Evolutionary conservation across 1,284 basidiomycete genomes (phyloP), one percentile per base, ranked within the genome.

Genomic region (Cryptococcus floricola): DNA sequence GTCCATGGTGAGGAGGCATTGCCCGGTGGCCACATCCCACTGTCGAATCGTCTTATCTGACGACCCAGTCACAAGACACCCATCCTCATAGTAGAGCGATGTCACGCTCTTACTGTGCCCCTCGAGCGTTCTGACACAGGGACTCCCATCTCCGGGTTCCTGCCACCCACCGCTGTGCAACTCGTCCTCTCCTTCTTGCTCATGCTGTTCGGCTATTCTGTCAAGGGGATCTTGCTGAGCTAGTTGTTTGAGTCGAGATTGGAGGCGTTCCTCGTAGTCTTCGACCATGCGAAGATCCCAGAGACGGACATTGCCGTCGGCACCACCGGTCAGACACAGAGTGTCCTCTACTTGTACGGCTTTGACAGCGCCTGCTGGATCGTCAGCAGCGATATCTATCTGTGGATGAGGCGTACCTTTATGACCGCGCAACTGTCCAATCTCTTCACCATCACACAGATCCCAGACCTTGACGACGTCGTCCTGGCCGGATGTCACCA

Each of bases 1-100:
- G 77, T 99, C 96, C 96, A 99, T 99, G 12, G 95, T 96, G 80
- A 97, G 87, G 50, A 98, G 87, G 74, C 95, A 98, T 80, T 98
- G 95, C 5, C 95, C 95, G 0, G 95, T 98, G 41, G 85, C 85
- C 54, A 98, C 84, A 73, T 98, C 95, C 96, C 96, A 98, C 75
- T 98, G 94, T 3, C 95, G 87, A 57, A 99, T 83, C 1, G 96
- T 99, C 80, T 98, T 97, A 80, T 99, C 96, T 4, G 91, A 92
- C 4, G 95, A 95, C 48, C 96, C 96, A 2, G 94, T 96, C 12
- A 98, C 94, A 75, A 98, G 78, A 67, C 89, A 95, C 51, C 89
- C 85, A 63, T 93, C 91, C 76, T 98, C 95, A 70, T 97, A 97
- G 78, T 95, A 98, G 59, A 98, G 80, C 7, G 91, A 82, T 1